phyloP scores from a whole-genome alignment of 2,329 filamentous ascomycete species.

The Xylariomycetidae sp. region DNA sequence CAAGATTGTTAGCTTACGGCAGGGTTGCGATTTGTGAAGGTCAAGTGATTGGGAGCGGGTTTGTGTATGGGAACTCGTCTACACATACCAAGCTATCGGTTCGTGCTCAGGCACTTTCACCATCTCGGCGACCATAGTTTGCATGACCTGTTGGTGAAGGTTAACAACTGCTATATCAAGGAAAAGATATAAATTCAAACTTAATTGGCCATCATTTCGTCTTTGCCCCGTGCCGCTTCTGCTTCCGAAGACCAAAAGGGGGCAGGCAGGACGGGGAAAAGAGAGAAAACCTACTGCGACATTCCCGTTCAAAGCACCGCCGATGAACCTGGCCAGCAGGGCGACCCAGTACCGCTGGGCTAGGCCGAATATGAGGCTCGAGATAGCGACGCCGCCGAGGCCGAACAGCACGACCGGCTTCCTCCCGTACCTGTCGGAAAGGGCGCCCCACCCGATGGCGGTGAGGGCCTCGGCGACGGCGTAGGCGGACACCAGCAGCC shows the following conservation, averaged over 20 bases:
- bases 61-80: no score
- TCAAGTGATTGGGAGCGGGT: no score
- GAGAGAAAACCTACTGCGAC: constrained; percentile 26
- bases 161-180: no score
- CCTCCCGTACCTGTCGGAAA: constrained; percentile 36
- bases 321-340: constrained; percentile 34
- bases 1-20: no score
- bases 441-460: constrained; percentile 36
- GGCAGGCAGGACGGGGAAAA: not conserved
- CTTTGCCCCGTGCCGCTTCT: not conserved
- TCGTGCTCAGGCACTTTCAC: constrained; percentile 37
- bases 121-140: constrained; percentile 39
- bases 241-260: not conserved
- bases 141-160: constrained; percentile 27
- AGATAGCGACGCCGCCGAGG: constrained; percentile 32
- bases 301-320: constrained; percentile 35
- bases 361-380: constrained; percentile 37
- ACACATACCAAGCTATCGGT: constrained; percentile 13
- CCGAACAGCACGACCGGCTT: constrained; percentile 32
- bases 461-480: constrained; percentile 39
- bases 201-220: no score
- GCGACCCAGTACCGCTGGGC: constrained; percentile 38
- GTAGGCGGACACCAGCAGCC: constrained; percentile 42
- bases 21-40: no score
- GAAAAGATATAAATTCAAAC: no score